phyloP scores from a whole-genome alignment of 495 filamentous ascomycete species.

The Hyaloscypha finlandica region DNA sequence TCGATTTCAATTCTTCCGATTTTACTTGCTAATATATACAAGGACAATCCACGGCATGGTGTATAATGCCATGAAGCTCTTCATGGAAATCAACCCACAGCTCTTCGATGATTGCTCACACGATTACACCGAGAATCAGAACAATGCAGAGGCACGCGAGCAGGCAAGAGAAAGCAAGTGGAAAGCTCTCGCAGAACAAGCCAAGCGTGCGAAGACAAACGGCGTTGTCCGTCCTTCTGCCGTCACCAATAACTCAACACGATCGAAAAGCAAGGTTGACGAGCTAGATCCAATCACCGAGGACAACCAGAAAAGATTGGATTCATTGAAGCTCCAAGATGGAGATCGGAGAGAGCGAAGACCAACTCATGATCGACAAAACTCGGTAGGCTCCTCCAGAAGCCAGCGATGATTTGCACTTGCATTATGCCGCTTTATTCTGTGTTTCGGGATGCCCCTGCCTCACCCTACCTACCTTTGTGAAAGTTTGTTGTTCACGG shows the following conservation, averaged over 20 bases:
- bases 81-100: conserved; percentile 99
- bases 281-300: conserved; percentile 60
- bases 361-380: conserved; percentile 49
- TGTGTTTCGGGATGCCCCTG: conserved; percentile 26
- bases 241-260: conserved; percentile 38
- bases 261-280: conserved; percentile 59
- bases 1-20: not conserved
- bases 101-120: conserved; percentile 98
- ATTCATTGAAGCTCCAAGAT: conserved; percentile 76
- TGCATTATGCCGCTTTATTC: conserved; percentile 32
- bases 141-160: conserved; percentile 77
- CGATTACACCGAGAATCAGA: conserved; percentile 96
- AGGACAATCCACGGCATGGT: conserved; percentile 99
- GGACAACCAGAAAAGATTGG: conserved; percentile 80
- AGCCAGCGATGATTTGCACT: conserved; percentile 36
- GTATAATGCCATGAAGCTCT: conserved; percentile 99
- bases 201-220: conserved; percentile 58
- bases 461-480: conserved; percentile 1
- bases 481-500: conserved; percentile 25
- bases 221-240: conserved; percentile 36
- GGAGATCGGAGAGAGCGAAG: conserved; percentile 34
- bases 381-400: conserved; percentile 38
- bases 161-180: conserved; percentile 77
- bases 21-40: conserved; percentile 16
- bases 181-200: conserved; percentile 80